These are phyloP conservation scores for Eucalyptus erythrocorys DNA, from an alignment of 345 rosid species.

Conservation along the genomic window DNA sequence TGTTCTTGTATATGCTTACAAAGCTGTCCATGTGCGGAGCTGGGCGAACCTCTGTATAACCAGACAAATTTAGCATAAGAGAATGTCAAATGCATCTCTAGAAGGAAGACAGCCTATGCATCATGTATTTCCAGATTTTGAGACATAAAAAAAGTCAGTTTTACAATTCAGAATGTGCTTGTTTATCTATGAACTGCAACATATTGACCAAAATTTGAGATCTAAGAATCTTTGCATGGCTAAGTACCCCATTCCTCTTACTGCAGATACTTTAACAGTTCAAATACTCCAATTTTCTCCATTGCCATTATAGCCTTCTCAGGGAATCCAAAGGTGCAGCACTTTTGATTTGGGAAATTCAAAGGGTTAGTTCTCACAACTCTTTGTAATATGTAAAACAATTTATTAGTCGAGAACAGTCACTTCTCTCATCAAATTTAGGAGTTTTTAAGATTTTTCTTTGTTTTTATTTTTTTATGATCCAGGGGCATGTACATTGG, in stretches of 20 bases:
- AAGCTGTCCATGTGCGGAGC: constrained; percentile 93
- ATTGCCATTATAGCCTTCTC: not conserved
- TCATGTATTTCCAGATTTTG: not conserved
- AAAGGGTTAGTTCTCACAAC: not conserved
- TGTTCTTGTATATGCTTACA: constrained; percentile 68
- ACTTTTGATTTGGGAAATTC: not conserved
- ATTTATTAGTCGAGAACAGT: not conserved
- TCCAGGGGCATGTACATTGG: not conserved
- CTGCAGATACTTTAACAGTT: not conserved
- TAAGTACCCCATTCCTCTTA: not conserved
- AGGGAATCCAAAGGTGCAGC: not conserved
- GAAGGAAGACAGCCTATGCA: not conserved
- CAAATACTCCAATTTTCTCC: not conserved
- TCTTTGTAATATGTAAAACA: not conserved
- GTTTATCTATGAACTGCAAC: not conserved
- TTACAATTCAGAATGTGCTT: not conserved
- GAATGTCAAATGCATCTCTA: not conserved
- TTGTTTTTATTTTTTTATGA: not conserved
- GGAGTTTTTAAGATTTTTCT: not conserved
- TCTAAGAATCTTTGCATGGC: not conserved
- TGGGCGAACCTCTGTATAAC: constrained; percentile 51
- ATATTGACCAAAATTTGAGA: not conserved
- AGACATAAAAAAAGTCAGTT: not conserved
- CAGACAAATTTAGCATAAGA: not conserved
- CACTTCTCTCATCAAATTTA: not conserved